phyloP scores from a whole-genome alignment of 768 basidiomycete genomes.

The Arthromyces matolae region DNA sequence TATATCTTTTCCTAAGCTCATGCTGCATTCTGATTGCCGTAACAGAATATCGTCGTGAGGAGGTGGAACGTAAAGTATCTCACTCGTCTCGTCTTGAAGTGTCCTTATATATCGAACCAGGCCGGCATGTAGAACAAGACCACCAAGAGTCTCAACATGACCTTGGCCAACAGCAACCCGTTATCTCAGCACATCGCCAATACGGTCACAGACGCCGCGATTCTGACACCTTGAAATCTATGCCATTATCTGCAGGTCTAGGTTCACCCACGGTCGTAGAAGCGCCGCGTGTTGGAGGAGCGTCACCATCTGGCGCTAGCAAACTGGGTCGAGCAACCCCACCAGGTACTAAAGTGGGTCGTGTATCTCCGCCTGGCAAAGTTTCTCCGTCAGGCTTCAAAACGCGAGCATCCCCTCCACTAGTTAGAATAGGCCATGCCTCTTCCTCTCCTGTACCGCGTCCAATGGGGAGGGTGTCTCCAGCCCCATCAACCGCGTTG shows the following conservation, averaged over 20 bases:
- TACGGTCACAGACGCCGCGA: conserved; percentile 64
- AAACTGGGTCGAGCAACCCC: conserved; percentile 16
- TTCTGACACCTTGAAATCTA: conserved; percentile 69
- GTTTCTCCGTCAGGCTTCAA: conserved; percentile 17
- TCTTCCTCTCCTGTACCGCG: conserved; percentile 27
- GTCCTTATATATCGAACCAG: conserved; percentile 3
- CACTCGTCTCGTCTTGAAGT: background rate
- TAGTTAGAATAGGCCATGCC: conserved; percentile 24
- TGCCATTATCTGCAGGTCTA: conserved; percentile 31
- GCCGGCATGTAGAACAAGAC: conserved; percentile 16
- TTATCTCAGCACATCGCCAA: conserved; percentile 37
- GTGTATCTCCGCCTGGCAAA: conserved; percentile 17
- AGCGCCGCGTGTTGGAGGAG: conserved; percentile 9
- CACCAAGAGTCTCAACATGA: conserved; percentile 13
- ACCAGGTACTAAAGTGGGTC: conserved; percentile 12
- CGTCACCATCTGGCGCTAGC: conserved; percentile 11
- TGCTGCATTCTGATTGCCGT: background rate
- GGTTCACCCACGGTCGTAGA: conserved; percentile 59
- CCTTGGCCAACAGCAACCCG: conserved; percentile 26
- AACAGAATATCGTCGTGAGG: conserved; percentile 37
- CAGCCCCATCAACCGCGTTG: conserved; percentile 23
- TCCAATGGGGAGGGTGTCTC: conserved; percentile 13
- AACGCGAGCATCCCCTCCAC: conserved; percentile 22
- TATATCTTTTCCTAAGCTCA: background rate
- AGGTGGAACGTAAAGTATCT: conserved; percentile 37